Evolutionary conservation across 1,284 basidiomycete species (phyloP), one percentile per base, ranked within the genome.

Genomic region (Mycena sp.): DNA sequence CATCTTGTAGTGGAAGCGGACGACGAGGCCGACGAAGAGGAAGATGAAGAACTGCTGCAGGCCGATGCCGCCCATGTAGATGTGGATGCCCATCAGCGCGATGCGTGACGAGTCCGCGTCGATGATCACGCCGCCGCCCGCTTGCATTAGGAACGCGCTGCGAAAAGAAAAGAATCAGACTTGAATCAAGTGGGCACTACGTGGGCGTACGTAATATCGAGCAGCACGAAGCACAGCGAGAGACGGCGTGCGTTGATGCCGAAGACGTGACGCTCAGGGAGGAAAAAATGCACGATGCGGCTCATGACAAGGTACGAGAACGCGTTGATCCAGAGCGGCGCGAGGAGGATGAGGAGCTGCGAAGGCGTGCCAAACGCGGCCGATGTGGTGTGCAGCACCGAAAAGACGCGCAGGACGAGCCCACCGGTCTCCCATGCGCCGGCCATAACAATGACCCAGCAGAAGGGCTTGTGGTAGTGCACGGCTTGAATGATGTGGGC

Each of bases 321-420:
- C 2, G 70, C 70, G 46, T 71, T 71, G 30, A 70, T 64, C 70
- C 67, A 71, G 3, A 71, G 45, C 12, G 70, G 70, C 2, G 70
- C n/a, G 16, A 71, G 65, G 29, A 69, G 64, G 44, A 84, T 64
- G 71, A 73, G 75, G 79, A 85, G 25, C 67, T 77, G 79, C 78
- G 83, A 44, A 70, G 76, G 69, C 73, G 64, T 48, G 73, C 75
- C 17, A 79, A 79, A 58, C 73, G 73, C 48, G 70, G 73, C 21
- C 80, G 83, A 58, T 82, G 69, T 63, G 73, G 76, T 56, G 85
- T 76, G 68, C 82, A 79, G 38, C 71, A 71, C 54, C 2, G 69
- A 83, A 9, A 69, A 38, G 4, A 58, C 58, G 23, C 70, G 65
- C 14, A 69, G 44, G 49, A 63, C 48, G 57, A 69, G 63, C 21